phyloP scores from a whole-genome alignment of 176 grass and related monocot species.

The Triticum dicoccoides region DNA sequence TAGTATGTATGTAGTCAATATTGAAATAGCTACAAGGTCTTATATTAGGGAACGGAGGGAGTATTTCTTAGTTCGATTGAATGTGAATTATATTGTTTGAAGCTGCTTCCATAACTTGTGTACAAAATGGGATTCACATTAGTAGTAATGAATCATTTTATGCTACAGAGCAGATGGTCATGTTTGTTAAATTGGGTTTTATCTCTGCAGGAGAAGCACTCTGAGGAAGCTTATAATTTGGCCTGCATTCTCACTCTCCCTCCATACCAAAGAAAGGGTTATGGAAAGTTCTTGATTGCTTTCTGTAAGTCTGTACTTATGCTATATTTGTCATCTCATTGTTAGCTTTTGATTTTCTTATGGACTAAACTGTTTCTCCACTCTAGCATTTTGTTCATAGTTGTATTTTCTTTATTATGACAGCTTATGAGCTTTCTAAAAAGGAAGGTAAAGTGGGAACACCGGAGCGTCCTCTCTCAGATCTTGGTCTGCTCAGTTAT shows the following conservation, averaged over 20 bases:
- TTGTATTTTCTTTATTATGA: conserved; percentile 4
- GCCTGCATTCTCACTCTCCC: conserved; percentile 99
- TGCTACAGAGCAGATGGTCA: background rate
- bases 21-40: too few relatives aligned
- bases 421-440: conserved; percentile 99
- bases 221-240: conserved; percentile 94
- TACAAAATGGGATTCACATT: conserved; percentile 4
- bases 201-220: conserved; percentile 82
- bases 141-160: conserved; percentile 12
- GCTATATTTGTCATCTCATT: conserved; percentile 10
- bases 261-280: conserved; percentile 99
- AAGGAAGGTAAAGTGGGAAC: conserved; percentile 99
- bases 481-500: conserved; percentile 92
- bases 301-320: conserved; percentile 69
- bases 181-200: background rate
- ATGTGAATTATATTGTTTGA: conserved; percentile 1
- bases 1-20: too few relatives aligned
- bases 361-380: background rate
- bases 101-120: conserved; percentile 3
- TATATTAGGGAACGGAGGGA: too few relatives aligned
- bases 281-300: conserved; percentile 95
- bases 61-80: background rate
- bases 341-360: background rate
- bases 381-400: conserved; percentile 18
- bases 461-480: conserved; percentile 90